Percentiles rank a stretch among this genome's conserved stretches.
Evolutionary conservation across 2,329 filamentous ascomycete species (phyloP).

Genomic region (Fusarium pseudonygamai): DNA sequence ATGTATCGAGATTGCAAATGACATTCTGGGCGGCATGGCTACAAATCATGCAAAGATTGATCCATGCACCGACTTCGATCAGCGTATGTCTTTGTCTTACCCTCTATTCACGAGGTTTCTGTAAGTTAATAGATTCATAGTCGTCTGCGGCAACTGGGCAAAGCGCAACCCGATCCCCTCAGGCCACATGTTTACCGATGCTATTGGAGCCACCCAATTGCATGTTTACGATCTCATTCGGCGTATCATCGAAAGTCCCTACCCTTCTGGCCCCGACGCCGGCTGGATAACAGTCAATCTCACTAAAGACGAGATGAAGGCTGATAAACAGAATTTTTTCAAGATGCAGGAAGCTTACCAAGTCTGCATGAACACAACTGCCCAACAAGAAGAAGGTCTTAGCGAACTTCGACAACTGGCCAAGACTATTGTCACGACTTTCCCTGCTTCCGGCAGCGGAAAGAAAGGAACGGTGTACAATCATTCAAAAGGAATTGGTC

Average conservation of each 20-base stretch:
- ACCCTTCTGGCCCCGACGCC: constrained; percentile 62
- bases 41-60: not conserved
- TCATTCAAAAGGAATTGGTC: constrained; percentile 2
- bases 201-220: not conserved
- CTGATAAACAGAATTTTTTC: constrained; percentile 70
- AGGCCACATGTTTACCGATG: not conserved
- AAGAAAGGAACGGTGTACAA: not conserved
- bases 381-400: constrained; percentile 63
- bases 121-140: not conserved
- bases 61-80: not conserved
- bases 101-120: accelerated
- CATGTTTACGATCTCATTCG: not conserved
- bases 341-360: constrained; percentile 72
- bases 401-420: constrained; percentile 66
- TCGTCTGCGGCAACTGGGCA: not conserved
- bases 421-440: constrained; percentile 25
- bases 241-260: constrained; percentile 53
- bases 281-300: constrained; percentile 27
- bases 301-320: constrained; percentile 47
- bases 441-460: not conserved
- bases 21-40: not conserved
- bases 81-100: not conserved
- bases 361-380: constrained; percentile 71
- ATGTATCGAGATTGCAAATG: not conserved
- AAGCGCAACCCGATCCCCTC: not conserved